A percentile compares a stretch with the other conserved stretches of the same genome.
These are phyloP conservation scores for Dipteronia dyeriana DNA, from an alignment of 345 rosid genomes.

Conservation along the genomic window DNA sequence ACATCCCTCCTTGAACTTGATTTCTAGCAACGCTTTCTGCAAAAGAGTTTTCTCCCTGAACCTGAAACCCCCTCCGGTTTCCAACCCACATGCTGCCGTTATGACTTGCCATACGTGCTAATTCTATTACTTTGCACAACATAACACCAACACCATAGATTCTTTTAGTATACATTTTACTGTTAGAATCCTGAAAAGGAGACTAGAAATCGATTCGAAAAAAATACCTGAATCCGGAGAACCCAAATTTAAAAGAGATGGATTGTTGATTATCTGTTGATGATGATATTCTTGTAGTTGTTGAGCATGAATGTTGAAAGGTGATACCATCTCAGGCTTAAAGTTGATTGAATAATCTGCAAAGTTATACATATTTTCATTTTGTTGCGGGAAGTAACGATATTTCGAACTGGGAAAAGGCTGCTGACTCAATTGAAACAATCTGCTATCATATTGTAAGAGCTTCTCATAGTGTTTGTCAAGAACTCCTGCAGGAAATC, in stretches of 20 bases:
- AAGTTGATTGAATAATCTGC: not conserved
- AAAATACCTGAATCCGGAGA: conserved; percentile 33
- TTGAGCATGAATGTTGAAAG: not conserved
- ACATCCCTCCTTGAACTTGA: conserved; percentile 6
- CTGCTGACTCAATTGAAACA: conserved; percentile 31
- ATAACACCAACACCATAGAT: not conserved
- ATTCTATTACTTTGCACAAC: conserved; percentile 29
- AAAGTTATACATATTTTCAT: not conserved
- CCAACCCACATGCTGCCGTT: conserved; percentile 2
- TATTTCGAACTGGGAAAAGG: conserved; percentile 33
- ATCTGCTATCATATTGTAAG: conserved; percentile 30
- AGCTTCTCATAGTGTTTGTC: conserved; percentile 54
- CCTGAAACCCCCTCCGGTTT: conserved; percentile 2
- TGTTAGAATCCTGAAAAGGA: no score
- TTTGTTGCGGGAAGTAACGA: conserved; percentile 24
- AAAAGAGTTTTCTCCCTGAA: conserved; percentile 9
- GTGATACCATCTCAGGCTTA: not conserved
- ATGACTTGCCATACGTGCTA: conserved; percentile 22
- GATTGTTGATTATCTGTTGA: not conserved
- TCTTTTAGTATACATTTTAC: not conserved
- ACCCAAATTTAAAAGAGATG: not conserved
- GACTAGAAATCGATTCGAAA: not conserved
- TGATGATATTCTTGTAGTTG: conserved; percentile 12
- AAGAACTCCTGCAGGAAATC: conserved; percentile 43
- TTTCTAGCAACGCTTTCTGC: not conserved